Conservation (phyloP, 2,329 filamentous ascomycete species). For the Thelonectria rubi region DNA sequence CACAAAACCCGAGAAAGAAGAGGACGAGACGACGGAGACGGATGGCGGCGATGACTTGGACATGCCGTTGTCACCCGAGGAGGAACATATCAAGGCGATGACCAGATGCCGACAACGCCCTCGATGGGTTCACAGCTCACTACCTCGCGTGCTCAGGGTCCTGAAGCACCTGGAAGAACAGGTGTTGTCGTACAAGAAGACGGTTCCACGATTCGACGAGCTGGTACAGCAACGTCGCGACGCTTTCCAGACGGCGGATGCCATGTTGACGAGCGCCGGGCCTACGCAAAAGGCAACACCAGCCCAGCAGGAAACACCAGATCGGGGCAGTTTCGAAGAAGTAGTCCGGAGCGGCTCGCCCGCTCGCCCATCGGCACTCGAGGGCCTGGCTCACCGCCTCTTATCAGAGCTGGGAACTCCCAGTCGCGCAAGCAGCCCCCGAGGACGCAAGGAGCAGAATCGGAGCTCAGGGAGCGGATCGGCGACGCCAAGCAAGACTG, state of each 20-base stretch:
- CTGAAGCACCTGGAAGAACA: constrained; percentile 70
- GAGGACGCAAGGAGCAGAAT: constrained; percentile 58
- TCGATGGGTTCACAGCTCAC: constrained; percentile 59
- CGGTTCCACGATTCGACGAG: constrained; percentile 77
- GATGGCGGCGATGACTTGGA: constrained; percentile 36
- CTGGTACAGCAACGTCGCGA: constrained; percentile 72
- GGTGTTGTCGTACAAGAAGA: constrained; percentile 67
- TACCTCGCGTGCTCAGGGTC: constrained; percentile 64
- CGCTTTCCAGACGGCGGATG: constrained; percentile 69
- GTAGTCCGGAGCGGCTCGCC: constrained; percentile 60
- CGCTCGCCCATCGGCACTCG: constrained; percentile 62
- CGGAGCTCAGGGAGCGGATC: constrained; percentile 45
- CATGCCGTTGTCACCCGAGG: constrained; percentile 36
- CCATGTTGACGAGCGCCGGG: constrained; percentile 52
- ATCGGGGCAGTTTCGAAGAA: constrained; percentile 57
- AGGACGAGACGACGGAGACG: constrained; percentile 28
- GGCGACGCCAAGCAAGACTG: constrained; percentile 46
- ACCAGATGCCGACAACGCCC: constrained; percentile 63
- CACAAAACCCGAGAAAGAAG: constrained; percentile 6
- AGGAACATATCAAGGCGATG: constrained; percentile 56
- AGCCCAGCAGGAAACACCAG: constrained; percentile 48
- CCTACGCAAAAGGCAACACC: constrained; percentile 44
- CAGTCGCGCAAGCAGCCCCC: constrained; percentile 59
- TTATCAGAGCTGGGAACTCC: constrained; percentile 67
- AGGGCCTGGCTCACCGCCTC: constrained; percentile 70